Percentiles rank a stretch among this genome's conserved stretches.
These are phyloP conservation scores for Silene uniflora DNA, from an alignment of 148 eudicot genomes.

Conservation along the genomic window DNA sequence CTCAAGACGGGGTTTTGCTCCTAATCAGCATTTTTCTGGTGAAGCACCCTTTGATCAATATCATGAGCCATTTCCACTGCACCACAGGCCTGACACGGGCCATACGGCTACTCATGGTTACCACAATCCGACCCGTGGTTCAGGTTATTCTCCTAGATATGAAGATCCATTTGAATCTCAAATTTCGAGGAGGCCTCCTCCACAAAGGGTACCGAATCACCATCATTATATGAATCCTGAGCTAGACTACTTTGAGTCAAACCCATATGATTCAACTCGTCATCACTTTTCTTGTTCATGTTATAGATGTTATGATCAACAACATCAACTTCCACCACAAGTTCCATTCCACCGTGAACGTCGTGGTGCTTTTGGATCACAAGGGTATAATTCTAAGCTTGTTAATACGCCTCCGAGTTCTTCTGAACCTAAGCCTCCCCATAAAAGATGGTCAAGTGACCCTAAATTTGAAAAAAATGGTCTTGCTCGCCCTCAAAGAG, in stretches of 20 bases:
- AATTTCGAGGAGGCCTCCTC: slow-evolving; percentile 42
- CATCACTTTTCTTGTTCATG: slow-evolving; percentile 66
- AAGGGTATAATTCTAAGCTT: slow-evolving; percentile 32
- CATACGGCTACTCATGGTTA: slow-evolving; percentile 22
- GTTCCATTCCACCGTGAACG: slow-evolving; percentile 36
- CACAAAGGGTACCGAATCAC: slow-evolving; percentile 33
- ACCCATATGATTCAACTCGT: slow-evolving; percentile 33
- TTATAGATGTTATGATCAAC: slow-evolving; percentile 53
- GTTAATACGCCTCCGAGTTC: slow-evolving; percentile 30
- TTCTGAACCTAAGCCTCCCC: slow-evolving; percentile 35
- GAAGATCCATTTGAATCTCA: slow-evolving; percentile 51
- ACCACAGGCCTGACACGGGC: slow-evolving; percentile 27
- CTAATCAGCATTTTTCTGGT: slow-evolving; percentile 29
- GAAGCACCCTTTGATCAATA: slow-evolving; percentile 37
- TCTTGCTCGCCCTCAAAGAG: slow-evolving; percentile 48
- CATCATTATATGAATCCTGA: slow-evolving; percentile 43
- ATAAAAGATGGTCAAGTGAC: slow-evolving; percentile 48
- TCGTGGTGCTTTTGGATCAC: slow-evolving; percentile 33
- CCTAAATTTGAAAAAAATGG: slow-evolving; percentile 39
- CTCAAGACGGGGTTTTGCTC: slow-evolving; percentile 34
- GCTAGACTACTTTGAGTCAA: slow-evolving; percentile 42
- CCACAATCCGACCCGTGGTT: slow-evolving; percentile 33
- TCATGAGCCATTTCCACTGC: slow-evolving; percentile 37
- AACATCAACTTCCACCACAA: slow-evolving; percentile 34
- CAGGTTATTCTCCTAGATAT: slow-evolving; percentile 37